Conservation (phyloP, 495 filamentous ascomycete species). For the Aspergillus leporis region DNA sequence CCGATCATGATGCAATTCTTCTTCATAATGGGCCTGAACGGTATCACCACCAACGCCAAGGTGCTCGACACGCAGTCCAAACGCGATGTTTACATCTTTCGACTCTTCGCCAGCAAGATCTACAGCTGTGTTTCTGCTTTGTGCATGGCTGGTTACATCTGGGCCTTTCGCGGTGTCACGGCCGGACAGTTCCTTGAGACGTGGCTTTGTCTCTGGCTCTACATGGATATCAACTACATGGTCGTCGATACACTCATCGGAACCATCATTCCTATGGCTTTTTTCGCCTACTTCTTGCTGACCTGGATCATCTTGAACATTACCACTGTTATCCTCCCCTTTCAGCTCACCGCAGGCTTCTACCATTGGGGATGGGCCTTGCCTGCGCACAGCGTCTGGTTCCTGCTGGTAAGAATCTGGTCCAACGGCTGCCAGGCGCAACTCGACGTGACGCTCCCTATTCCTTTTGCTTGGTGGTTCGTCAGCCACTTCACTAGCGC, state of each 20-base stretch:
- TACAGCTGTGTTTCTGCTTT: conserved; percentile 51
- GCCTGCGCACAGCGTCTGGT: conserved; percentile 48
- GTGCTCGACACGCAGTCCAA: conserved; percentile 39
- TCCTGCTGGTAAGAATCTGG: conserved; percentile 50
- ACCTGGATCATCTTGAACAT: conserved; percentile 52
- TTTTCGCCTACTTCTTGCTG: conserved; percentile 48
- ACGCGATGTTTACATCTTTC: conserved; percentile 43
- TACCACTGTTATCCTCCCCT: conserved; percentile 46
- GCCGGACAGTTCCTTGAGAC: conserved; percentile 46
- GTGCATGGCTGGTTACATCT: conserved; percentile 47
- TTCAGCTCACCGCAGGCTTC: conserved; percentile 47
- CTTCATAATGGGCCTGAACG: conserved; percentile 45
- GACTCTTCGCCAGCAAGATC: conserved; percentile 34
- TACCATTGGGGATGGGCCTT: conserved; percentile 49
- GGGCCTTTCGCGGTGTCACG: conserved; percentile 50
- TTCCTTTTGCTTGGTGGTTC: conserved; percentile 36
- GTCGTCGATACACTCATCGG: conserved; percentile 48
- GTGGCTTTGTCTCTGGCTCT: conserved; percentile 54
- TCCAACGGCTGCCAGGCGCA: conserved; percentile 48
- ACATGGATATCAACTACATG: conserved; percentile 52
- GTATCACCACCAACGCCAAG: conserved; percentile 44
- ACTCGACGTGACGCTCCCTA: conserved; percentile 41
- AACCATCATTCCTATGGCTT: conserved; percentile 42
- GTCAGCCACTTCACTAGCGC: too few relatives aligned
- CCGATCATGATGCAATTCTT: conserved; percentile 55